These are phyloP conservation scores for Ceratocystis lukuohia DNA, from an alignment of 2,329 filamentous ascomycete species.

Conservation along the genomic window DNA sequence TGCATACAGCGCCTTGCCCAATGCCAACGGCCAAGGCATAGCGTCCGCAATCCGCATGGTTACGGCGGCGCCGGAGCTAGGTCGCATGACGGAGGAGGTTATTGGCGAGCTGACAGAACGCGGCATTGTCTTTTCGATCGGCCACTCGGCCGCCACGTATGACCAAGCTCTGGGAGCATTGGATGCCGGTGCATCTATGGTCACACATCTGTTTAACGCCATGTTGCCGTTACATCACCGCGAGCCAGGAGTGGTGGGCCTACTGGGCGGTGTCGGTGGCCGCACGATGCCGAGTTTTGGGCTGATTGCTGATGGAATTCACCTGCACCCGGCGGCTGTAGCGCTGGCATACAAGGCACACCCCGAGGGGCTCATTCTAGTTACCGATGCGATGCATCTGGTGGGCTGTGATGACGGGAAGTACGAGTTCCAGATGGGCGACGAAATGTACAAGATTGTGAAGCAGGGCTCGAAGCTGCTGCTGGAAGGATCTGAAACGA, in stretches of 20 bases:
- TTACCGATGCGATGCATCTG: constrained; percentile 85
- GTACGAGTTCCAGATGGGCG: constrained; percentile 74
- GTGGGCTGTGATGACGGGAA: constrained; percentile 71
- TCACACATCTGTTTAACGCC: constrained; percentile 88
- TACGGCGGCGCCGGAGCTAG: constrained; percentile 72
- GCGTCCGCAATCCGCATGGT: constrained; percentile 56
- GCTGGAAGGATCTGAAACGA: constrained; percentile 63
- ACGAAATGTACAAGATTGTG: constrained; percentile 42
- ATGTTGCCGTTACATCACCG: constrained; percentile 85
- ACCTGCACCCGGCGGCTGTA: constrained; percentile 75
- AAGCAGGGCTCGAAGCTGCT: constrained; percentile 62
- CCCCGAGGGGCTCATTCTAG: constrained; percentile 70
- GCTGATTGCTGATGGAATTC: constrained; percentile 80
- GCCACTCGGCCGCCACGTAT: constrained; percentile 78
- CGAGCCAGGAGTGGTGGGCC: constrained; percentile 79
- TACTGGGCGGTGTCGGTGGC: constrained; percentile 34
- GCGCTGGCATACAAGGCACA: constrained; percentile 83
- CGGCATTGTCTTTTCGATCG: constrained; percentile 65
- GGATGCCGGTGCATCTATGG: constrained; percentile 67
- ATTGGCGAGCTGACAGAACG: constrained; percentile 53
- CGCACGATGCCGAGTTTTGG: constrained; percentile 63
- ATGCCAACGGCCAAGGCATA: constrained; percentile 22
- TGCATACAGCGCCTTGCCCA: constrained; percentile 21
- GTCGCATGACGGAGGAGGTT: constrained; percentile 50
- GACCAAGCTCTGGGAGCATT: constrained; percentile 64